Conservation (phyloP, 148 eudicot genomes). For the Fagopyrum homotropicum region DNA sequence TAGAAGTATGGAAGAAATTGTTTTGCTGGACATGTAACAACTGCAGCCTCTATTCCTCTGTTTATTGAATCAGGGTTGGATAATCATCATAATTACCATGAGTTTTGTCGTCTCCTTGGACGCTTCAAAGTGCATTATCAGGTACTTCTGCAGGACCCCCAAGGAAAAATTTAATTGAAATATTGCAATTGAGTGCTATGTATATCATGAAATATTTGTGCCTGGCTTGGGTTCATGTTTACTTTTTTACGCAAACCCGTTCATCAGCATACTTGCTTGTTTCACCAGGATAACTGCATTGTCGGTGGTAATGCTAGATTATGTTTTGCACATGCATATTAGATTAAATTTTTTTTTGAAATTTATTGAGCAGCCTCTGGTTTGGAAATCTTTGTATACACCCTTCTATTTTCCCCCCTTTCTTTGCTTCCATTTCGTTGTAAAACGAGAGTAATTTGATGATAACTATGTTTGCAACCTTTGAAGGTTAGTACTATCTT, state of each 20-base stretch:
- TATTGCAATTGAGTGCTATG: not conserved
- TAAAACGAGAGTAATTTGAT: not conserved
- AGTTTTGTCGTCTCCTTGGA: conserved; percentile 92
- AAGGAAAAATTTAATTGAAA: not conserved
- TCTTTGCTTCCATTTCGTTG: not conserved
- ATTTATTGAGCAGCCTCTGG: not conserved
- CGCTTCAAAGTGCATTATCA: conserved; percentile 79
- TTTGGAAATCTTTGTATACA: not conserved
- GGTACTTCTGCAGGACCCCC: conserved; percentile 29
- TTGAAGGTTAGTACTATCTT: not conserved
- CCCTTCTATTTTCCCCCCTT: not conserved
- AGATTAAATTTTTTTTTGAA: not conserved
- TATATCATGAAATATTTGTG: not conserved
- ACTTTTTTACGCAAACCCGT: not conserved
- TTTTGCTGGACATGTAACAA: not conserved
- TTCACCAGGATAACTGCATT: not conserved
- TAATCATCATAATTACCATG: conserved; percentile 93
- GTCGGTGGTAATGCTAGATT: not conserved
- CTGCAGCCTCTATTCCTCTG: not conserved
- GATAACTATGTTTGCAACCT: not conserved
- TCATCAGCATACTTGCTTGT: not conserved
- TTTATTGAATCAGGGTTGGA: conserved; percentile 57
- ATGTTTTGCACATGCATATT: not conserved
- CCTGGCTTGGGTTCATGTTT: not conserved
- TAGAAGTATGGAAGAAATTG: not conserved